These are phyloP conservation scores for Backusella macrospora DNA, from an alignment of 192 early-diverging fungal genomes.

Conservation along the genomic window DNA sequence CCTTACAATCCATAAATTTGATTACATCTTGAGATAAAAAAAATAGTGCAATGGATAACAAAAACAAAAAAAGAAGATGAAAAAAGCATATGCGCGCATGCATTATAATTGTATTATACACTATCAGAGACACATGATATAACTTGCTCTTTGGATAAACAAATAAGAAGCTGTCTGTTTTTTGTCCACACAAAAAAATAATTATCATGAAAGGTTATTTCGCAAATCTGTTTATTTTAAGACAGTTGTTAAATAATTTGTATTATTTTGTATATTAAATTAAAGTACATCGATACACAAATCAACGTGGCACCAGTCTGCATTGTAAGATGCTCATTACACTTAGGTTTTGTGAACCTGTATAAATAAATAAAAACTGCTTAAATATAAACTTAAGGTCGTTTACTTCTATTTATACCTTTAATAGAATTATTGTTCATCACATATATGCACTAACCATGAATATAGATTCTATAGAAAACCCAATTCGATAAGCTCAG, in stretches of 20 bases:
- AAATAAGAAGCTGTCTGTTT: background rate
- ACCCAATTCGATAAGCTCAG: constrained; percentile 16
- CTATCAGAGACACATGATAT: constrained; percentile 3
- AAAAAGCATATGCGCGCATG: background rate
- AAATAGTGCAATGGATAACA: too few relatives aligned
- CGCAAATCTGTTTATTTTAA: background rate
- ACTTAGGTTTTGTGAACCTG: background rate
- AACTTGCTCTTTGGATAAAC: background rate
- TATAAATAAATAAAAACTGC: background rate
- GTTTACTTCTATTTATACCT: background rate
- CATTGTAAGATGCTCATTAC: constrained; percentile 6
- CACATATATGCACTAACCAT: background rate
- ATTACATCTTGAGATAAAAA: background rate
- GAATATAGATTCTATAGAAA: constrained; percentile 11
- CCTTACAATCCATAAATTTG: too few relatives aligned
- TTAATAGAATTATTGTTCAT: background rate
- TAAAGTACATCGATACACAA: constrained; percentile 11
- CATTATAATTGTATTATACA: background rate
- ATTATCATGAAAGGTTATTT: background rate
- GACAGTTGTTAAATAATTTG: background rate
- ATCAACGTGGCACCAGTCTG: constrained; percentile 20
- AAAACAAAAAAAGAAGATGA: too few relatives aligned
- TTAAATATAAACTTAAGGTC: background rate
- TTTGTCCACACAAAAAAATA: too few relatives aligned
- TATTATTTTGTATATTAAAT: constrained; percentile 15